Conservation (phyloP, 345 rosid genomes). For the Acer campestre region DNA sequence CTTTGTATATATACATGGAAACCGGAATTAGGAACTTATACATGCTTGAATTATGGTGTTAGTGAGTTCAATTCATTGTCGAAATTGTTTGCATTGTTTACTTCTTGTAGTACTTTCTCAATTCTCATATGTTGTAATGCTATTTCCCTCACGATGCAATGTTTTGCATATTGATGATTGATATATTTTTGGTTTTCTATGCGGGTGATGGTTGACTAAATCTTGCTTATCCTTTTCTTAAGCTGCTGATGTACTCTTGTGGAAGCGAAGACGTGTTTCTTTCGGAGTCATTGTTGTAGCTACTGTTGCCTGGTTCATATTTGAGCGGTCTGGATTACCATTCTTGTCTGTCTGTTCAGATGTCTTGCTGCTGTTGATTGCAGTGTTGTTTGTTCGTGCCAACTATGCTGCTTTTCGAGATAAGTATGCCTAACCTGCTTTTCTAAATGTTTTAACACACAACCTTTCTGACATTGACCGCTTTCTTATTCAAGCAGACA, state of each 20-base stretch:
- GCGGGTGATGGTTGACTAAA: background rate
- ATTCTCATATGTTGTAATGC: background rate
- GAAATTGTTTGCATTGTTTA: background rate
- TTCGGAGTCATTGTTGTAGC: constrained; percentile 69
- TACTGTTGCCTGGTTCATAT: constrained; percentile 82
- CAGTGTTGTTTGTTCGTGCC: constrained; percentile 55
- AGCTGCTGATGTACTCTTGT: constrained; percentile 83
- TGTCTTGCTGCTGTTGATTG: constrained; percentile 63
- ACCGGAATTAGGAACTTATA: background rate
- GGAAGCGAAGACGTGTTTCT: constrained; percentile 68
- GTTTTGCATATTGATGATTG: background rate
- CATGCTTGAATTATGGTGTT: background rate
- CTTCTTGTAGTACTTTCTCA: background rate
- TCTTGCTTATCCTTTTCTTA: constrained; percentile 9
- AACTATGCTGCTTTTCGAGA: constrained; percentile 60
- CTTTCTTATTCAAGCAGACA: constrained; percentile 36
- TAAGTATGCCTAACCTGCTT: constrained; percentile 40
- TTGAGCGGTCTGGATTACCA: constrained; percentile 77
- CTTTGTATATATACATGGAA: background rate
- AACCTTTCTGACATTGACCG: background rate
- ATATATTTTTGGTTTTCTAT: background rate
- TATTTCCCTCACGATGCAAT: background rate
- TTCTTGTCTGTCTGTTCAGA: constrained; percentile 83
- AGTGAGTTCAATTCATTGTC: background rate
- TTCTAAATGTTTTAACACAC: background rate